Base-by-base conservation (phyloP, 2,329 filamentous ascomycete species). In the Aspergillus alliaceus region DNA sequence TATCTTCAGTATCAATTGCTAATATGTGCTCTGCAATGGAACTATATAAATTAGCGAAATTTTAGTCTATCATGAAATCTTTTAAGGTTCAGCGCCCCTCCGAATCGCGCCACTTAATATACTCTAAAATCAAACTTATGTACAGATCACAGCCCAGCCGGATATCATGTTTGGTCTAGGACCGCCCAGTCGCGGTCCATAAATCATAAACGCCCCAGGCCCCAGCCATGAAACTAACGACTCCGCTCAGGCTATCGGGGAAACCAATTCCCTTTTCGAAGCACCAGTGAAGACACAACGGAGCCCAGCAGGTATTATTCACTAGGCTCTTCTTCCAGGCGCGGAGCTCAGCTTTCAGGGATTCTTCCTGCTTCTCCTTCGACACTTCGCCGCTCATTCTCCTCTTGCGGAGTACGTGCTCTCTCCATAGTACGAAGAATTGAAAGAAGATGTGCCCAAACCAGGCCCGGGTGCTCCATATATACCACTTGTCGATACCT, bases 261-360 rank as follows among this genome's bases (percentile, higher is more conserved):
- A 90, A 73, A 9, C 73, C 74, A 52, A 86, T 70, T 0, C 90
- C 90, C 56, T 84, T 78, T 59, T 90, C 86, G 39, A 88, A 73
- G 67, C 90, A 89, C 88, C 90, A 96, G 77, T 97, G 91, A 25
- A 93, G 69, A 59, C 90, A 93, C 71, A 96, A 79, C 31, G 93
- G 91, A 55, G 90, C 86, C 86, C 90, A 96, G 31, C 89, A 86
- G 60, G 85, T 70, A 75, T 91, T 92, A 40, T 87, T 83, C 20
- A 86, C 79, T 53, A 93, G 59, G 48, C 67, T 76, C 68, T 87
- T 84, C 69, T 82, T 85, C 80, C 83, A 87, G 84, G 69, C 65
- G 8, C 72, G 68, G 85, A 92, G 59, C 69, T 73, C 71, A 24
- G 66, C 56, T 35, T 68, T 63, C 56, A 70, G 37, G 15, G 64